Conservation (phyloP, 768 basidiomycete genomes). For the Rickenella mellea region DNA sequence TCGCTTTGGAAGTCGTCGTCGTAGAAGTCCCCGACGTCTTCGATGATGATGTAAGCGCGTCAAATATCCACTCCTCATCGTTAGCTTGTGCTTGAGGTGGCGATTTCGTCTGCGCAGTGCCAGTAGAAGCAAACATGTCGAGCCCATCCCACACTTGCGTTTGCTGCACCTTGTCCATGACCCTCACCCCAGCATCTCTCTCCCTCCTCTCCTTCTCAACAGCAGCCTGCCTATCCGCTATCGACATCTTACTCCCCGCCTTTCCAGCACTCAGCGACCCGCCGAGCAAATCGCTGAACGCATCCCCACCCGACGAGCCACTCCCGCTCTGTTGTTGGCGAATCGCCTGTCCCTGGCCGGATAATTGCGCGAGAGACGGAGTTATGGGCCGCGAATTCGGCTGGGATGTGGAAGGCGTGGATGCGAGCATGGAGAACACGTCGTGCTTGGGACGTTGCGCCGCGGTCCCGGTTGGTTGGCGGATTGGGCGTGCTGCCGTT, state of each 20-base stretch:
- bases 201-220: constrained; percentile 36
- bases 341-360: constrained; percentile 15
- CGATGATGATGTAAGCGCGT: constrained; percentile 2
- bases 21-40: constrained; percentile 5
- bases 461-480: constrained; percentile 11
- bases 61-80: constrained; percentile 15
- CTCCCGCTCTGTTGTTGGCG: constrained; percentile 12
- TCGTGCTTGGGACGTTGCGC: constrained; percentile 37
- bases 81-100: constrained; percentile 8
- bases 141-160: constrained; percentile 58
- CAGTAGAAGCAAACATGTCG: constrained; percentile 32
- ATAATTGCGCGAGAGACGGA: constrained; percentile 17
- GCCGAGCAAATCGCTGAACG: constrained; percentile 63
- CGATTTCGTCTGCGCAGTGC: background rate
- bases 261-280: constrained; percentile 23
- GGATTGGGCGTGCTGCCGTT: no score
- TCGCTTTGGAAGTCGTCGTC: constrained; percentile 4
- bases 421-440: constrained; percentile 46
- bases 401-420: constrained; percentile 23
- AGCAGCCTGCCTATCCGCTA: constrained; percentile 63
- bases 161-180: constrained; percentile 20
- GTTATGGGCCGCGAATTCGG: constrained; percentile 25
- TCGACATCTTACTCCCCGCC: constrained; percentile 37
- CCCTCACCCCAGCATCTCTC: constrained; percentile 12
- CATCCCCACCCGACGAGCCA: constrained; percentile 36